Evolutionary conservation across 306 rosid genomes (phyloP).

Genomic region (cucumber (Cucumis sativus)): Cucumber_9930_V3 NC_026656.2:14271501-14272000

Average conservation of each 20-base stretch:
- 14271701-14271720: slow-evolving; percentile 63
- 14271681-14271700: slow-evolving; percentile 82
- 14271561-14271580: slow-evolving; percentile 71
- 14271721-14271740: slow-evolving; percentile 63
- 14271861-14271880: slow-evolving; percentile 91
- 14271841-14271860: slow-evolving; percentile 62
- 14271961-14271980: not conserved
- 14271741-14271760: slow-evolving; percentile 69
- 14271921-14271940: slow-evolving; percentile 10
- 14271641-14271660: slow-evolving; percentile 68
- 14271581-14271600: slow-evolving; percentile 95
- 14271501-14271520: slow-evolving; percentile 53
- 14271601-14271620: slow-evolving; percentile 85
- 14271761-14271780: slow-evolving; percentile 55
- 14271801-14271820: slow-evolving; percentile 94
- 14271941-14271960: not conserved
- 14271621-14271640: slow-evolving; percentile 87
- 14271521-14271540: slow-evolving; percentile 60
- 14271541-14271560: slow-evolving; percentile 43
- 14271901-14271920: slow-evolving; percentile 54
- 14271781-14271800: slow-evolving; percentile 68
- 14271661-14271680: slow-evolving; percentile 48
- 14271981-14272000: not conserved
- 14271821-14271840: slow-evolving; percentile 77
- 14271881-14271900: slow-evolving; percentile 71